phyloP scores from a whole-genome alignment of 169 alveolate genomes.

The Plasmodium yoelii region DNA sequence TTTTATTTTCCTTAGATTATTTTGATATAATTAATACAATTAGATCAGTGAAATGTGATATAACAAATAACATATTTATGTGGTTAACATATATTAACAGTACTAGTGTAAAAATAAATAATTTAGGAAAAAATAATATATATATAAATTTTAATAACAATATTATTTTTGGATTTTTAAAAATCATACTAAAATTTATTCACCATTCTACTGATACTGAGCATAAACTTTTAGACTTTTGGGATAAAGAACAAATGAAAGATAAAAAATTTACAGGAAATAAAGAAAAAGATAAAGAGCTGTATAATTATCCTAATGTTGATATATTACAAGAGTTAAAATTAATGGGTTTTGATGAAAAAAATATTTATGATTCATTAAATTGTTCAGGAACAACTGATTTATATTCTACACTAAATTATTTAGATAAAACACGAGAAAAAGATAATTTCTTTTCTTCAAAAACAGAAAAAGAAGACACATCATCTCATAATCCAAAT shows the following conservation, averaged over 20 bases:
- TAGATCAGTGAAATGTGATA: conserved; percentile 73
- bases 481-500: background rate
- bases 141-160: conserved; percentile 69
- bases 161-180: conserved; percentile 47
- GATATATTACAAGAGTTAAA: conserved; percentile 46
- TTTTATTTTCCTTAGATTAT: conserved; percentile 40
- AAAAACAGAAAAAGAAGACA: background rate
- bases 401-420: conserved; percentile 51
- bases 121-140: conserved; percentile 66
- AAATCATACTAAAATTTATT: conserved; percentile 58
- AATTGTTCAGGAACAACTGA: conserved; percentile 75
- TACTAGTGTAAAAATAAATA: conserved; percentile 65
- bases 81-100: conserved; percentile 74
- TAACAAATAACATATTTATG: conserved; percentile 49
- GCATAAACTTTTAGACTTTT: conserved; percentile 43
- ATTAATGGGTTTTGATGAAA: conserved; percentile 67
- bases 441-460: conserved; percentile 18
- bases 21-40: conserved; percentile 67
- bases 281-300: conserved; percentile 65
- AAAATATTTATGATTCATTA: conserved; percentile 38
- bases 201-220: conserved; percentile 49
- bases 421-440: conserved; percentile 58
- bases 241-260: conserved; percentile 56
- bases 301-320: conserved; percentile 46
- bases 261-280: conserved; percentile 31